Percentiles rank a stretch among this genome's conserved stretches.
These are phyloP conservation scores for Dictyostelium purpureum DNA, from an alignment of 78 protist genomes.

Conservation along the genomic window DNA sequence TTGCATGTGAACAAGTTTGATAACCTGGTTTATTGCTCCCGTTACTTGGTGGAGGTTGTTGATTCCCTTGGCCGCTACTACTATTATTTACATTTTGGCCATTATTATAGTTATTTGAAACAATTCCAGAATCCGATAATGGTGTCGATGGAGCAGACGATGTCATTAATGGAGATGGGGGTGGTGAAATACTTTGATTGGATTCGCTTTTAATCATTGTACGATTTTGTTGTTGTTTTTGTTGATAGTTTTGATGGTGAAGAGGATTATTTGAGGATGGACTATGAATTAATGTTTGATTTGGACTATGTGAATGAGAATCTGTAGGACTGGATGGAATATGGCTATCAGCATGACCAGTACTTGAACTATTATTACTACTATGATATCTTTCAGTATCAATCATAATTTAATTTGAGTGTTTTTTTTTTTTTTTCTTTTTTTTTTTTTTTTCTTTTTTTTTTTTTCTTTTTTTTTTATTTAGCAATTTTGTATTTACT, in stretches of 20 bases:
- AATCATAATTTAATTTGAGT: not conserved
- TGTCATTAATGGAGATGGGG: not conserved
- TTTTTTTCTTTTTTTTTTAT: not conserved
- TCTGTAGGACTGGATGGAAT: not conserved
- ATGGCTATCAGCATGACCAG: not conserved
- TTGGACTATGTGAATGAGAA: slow-evolving; percentile 3
- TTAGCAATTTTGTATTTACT: not conserved
- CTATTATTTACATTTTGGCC: not conserved
- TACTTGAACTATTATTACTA: not conserved
- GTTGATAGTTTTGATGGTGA: not conserved
- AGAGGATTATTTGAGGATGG: not conserved
- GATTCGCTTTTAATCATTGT: slow-evolving; percentile 17
- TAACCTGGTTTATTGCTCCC: slow-evolving; percentile 15
- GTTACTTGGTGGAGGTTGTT: not conserved
- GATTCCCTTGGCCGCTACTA: not conserved
- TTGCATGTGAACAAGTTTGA: slow-evolving; percentile 61
- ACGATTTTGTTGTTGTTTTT: slow-evolving; percentile 15
- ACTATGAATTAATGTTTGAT: not conserved
- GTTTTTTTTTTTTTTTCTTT: not conserved
- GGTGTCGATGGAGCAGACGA: slow-evolving; percentile 32
- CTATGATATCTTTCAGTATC: not conserved
- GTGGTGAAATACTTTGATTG: not conserved
- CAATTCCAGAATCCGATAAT: not conserved
- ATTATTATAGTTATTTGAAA: not conserved
- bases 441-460: not conserved